Base-by-base conservation (phyloP, 2,329 filamentous ascomycete species). In the Colletotrichum nymphaeae region DNA sequence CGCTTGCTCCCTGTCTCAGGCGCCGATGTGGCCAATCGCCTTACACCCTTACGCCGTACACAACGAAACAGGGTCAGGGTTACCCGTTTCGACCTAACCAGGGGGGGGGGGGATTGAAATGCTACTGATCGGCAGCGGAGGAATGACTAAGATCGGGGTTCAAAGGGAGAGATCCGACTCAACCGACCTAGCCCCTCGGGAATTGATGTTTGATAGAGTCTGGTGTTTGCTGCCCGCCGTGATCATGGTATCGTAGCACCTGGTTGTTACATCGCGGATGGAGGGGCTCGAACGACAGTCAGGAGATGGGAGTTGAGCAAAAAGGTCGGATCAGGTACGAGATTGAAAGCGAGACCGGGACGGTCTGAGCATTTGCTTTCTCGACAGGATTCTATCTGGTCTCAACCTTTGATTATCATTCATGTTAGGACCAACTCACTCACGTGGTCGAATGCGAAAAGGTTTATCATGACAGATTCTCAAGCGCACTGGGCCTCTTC, bases 1-100 rank as follows among this genome's bases (percentile, higher is more conserved):
- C 22, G 46, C 14, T 19, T 32, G 28, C 52, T 16, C 19, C 49
- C 42, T 62, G 68, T 67, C 46, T 57, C 63, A 67, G 59, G 16
- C 1, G 2, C n/a, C 11, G n/a, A 53, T 12, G 19, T 24, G 26
- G 5, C 60, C 37, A 65, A 58, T 49, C 26, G 37, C 35, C 5
- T 6, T 58, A 37, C 14, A n/a, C 7, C 37, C 12, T 32, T 63
- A 7, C 7, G 37, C 37, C 8, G 26, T 46, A 28, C 22, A n/a
- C 14, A 49, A 4, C 42, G 12, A 30, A 24, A 19, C 59, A 49
- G n/a, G 6, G 22, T 12, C 19, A n/a, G 28, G 14, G 35, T 30
- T 46, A 5, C 6, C 22, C 24, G 24, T 49, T 19, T 62, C 26
- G 16, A 30, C 14, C 16, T 19, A 28, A 14, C 19, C n/a, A n/a